Evolutionary conservation across 139 green algal genomes (phyloP), one percentile per base, ranked within the genome.

Genomic region (Chlorella sp.): DNA sequence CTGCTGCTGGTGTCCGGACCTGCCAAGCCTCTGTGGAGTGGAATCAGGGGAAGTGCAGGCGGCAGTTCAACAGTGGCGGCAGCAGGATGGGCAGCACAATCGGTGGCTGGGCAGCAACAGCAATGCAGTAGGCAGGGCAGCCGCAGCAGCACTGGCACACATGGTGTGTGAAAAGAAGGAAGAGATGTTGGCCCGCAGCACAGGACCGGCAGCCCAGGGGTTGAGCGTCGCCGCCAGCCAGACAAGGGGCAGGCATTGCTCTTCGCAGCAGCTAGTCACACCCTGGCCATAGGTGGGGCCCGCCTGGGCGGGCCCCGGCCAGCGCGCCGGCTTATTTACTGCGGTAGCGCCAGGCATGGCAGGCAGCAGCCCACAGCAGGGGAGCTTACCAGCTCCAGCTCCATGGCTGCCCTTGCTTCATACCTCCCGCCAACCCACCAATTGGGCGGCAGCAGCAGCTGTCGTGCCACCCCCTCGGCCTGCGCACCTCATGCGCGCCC

Each of bases 401-500:
- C 44, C 44, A 16, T 51, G 44, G 44, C 44, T 16, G 44, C 44
- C n/a, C n/a, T n/a, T n/a, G n/a, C n/a, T n/a, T n/a, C n/a, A n/a
- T n/a, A n/a, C n/a, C n/a, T n/a, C n/a, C n/a, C n/a, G n/a, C n/a
- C n/a, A n/a, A 21, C 68, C 20, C 63, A 36, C 18, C 21, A 26
- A 12, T 32, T 28, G 65, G 0, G 11, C 65, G 44, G 65, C 65
- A 18, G 23, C 5, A n/a, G n/a, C n/a, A n/a, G n/a, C n/a, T n/a
- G n/a, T n/a, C n/a, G n/a, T n/a, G n/a, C n/a, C n/a, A n/a, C n/a
- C n/a, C n/a, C n/a, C n/a, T 4, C 65, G 9, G 30, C 65, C 4
- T 25, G 67, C 74, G 47, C 70, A 91, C 68, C 92, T 81, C 28
- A 92, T 90, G 11, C 92, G 92, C 0, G 91, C 90, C 91, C 92